Percentiles rank a stretch among this genome's conserved stretches.
Evolutionary conservation across 208 protist genomes (phyloP).

Genomic region (Acanthamoeba royreba): DNA sequence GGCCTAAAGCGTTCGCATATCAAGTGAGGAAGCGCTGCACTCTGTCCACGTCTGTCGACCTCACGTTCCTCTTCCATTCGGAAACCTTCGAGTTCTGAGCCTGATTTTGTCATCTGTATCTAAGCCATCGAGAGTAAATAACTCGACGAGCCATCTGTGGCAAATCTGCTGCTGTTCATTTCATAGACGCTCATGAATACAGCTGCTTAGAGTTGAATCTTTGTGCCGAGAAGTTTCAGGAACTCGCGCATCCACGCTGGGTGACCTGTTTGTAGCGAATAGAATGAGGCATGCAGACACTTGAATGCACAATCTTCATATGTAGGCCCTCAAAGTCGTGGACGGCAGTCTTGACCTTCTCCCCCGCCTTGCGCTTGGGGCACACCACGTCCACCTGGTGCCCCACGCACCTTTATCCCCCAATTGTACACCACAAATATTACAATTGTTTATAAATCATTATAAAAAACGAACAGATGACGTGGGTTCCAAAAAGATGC

Average conservation of each 20-base stretch:
- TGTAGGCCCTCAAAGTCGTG: slow-evolving; percentile 70
- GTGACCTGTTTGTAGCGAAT: slow-evolving; percentile 62
- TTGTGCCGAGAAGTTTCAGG: slow-evolving; percentile 57
- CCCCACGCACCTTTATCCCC: slow-evolving; percentile 36
- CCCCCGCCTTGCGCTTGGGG: slow-evolving; percentile 65
- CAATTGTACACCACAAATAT: neutral
- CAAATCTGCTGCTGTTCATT: neutral
- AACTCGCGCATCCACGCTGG: slow-evolving; percentile 56
- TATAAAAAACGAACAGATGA: too few relatives aligned
- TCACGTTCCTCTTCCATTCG: neutral
- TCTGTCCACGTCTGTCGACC: neutral
- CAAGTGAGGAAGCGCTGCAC: neutral
- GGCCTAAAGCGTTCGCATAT: neutral
- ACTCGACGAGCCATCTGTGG: too few relatives aligned
- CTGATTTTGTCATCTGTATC: too few relatives aligned
- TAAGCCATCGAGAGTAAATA: too few relatives aligned
- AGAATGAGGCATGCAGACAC: neutral
- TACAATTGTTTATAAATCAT: too few relatives aligned
- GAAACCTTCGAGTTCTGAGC: neutral
- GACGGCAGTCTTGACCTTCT: slow-evolving; percentile 63
- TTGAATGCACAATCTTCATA: neutral
- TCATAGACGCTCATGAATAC: neutral
- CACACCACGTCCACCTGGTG: slow-evolving; percentile 58
- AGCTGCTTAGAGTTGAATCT: neutral
- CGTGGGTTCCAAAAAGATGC: neutral